Conservation (phyloP, 495 filamentous ascomycete genomes). For the Sphaerosporella brunnea region DNA sequence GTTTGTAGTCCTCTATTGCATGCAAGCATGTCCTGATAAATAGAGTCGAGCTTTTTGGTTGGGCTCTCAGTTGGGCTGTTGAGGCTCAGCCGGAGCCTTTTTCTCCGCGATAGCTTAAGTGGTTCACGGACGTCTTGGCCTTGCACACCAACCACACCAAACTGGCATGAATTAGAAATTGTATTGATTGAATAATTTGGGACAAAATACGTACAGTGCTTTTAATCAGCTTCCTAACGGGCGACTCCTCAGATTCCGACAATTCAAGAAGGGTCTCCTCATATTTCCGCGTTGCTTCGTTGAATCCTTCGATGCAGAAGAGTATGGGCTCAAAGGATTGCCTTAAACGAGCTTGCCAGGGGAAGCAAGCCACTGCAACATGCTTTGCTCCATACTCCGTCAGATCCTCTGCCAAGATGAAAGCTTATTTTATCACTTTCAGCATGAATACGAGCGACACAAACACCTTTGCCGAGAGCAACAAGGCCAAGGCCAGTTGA, state of each 20-base stretch:
- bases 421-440: no score
- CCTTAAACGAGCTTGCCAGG: background rate
- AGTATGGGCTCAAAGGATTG: background rate
- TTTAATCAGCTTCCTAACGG: background rate
- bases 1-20: background rate
- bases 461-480: no score
- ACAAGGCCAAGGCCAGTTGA: no score
- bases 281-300: background rate
- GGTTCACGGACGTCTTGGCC: background rate
- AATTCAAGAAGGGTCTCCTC: background rate
- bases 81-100: background rate
- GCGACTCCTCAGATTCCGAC: background rate
- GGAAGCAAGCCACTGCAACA: background rate
- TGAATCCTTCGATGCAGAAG: background rate
- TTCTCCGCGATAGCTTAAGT: no score
- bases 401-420: no score
- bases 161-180: no score
- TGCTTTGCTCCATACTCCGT: no score
- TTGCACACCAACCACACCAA: background rate
- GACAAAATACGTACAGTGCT: background rate
- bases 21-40: background rate
- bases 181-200: background rate
- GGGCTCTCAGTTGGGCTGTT: background rate
- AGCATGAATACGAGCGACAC: no score
- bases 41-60: background rate